These are phyloP conservation scores for Theobroma grandiflorum DNA, from an alignment of 441 rosid genomes.

Conservation along the genomic window DNA sequence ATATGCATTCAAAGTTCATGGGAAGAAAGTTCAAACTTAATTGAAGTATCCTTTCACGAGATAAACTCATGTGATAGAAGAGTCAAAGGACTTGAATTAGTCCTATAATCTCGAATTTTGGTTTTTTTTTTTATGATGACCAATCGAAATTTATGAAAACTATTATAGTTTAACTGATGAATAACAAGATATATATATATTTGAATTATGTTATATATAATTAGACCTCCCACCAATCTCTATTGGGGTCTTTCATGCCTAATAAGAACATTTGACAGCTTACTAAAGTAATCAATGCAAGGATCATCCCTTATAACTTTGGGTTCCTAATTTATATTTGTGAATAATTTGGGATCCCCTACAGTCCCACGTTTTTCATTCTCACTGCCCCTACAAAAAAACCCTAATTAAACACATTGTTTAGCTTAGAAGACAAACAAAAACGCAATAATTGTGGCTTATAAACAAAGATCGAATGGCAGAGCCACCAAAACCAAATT, in stretches of 20 bases:
- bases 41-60: neutral
- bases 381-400: neutral
- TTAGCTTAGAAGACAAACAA: conserved; percentile 48
- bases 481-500: conserved; percentile 5
- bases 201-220: neutral
- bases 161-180: neutral
- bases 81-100: neutral
- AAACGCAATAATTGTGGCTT: conserved; percentile 44
- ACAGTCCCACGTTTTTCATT: conserved; percentile 8
- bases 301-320: neutral
- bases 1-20: neutral
- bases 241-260: neutral
- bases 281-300: neutral
- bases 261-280: neutral
- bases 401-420: conserved; percentile 20
- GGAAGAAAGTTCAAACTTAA: neutral
- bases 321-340: neutral
- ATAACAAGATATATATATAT: neutral
- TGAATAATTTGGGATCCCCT: neutral
- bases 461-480: conserved; percentile 24
- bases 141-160: neutral
- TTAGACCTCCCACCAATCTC: neutral
- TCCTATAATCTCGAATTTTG: neutral
- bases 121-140: neutral
- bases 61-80: neutral